These are phyloP conservation scores for Plectosphaerella cucumerina DNA, from an alignment of 2,329 filamentous ascomycete species.

Conservation along the genomic window DNA sequence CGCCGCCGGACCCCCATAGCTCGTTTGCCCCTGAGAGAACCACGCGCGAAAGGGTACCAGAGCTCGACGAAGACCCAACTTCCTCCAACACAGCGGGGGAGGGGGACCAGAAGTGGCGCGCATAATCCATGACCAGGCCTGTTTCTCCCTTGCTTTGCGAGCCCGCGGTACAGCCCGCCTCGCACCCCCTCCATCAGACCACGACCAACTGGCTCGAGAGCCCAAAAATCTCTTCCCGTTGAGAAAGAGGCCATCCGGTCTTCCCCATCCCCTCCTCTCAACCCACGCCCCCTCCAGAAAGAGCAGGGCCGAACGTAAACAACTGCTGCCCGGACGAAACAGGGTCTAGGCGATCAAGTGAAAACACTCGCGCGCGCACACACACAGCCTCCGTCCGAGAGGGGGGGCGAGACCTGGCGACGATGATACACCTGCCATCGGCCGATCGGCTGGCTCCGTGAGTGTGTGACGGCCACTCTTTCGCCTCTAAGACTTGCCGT, in stretches of 20 bases:
- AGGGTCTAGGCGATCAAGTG: not conserved
- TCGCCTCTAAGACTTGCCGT: no score
- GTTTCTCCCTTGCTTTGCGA: slow-evolving; percentile 3
- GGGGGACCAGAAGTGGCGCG: not conserved
- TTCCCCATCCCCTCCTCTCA: not conserved
- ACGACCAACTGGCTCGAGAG: not conserved
- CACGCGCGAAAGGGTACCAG: no score
- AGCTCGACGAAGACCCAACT: not conserved
- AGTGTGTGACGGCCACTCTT: not conserved
- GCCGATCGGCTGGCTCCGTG: not conserved
- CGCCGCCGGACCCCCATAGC: no score
- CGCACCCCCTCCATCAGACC: not conserved
- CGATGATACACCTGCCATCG: not conserved
- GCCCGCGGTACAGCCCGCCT: no score
- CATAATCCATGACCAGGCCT: not conserved
- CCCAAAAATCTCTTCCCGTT: no score
- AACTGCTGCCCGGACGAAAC: not conserved
- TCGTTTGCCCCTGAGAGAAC: no score
- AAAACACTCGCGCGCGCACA: not conserved
- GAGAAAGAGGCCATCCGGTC: no score
- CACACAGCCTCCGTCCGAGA: not conserved
- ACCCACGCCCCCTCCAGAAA: not conserved
- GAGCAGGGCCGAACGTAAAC: not conserved
- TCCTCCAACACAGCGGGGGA: no score
- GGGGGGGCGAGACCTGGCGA: not conserved